These are phyloP conservation scores for Canavalia ensiformis DNA, from an alignment of 306 rosid species.

Conservation along the genomic window DNA sequence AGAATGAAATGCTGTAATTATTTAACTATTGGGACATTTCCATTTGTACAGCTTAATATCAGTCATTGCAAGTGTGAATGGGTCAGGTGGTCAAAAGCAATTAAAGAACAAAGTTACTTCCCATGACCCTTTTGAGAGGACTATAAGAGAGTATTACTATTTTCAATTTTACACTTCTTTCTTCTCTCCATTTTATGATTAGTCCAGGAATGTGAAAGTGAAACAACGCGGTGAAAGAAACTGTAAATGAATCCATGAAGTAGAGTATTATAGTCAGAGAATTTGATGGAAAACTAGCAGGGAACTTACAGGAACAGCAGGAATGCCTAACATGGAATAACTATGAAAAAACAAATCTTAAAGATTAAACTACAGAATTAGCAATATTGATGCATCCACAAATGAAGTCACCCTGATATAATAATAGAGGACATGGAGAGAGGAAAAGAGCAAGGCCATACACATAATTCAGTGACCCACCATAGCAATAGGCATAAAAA, in stretches of 20 bases:
- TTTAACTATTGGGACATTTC: not conserved
- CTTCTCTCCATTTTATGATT: conserved; percentile 17
- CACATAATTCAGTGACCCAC: not conserved
- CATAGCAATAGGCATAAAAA: not conserved
- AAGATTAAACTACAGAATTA: not conserved
- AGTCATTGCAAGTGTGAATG: conserved; percentile 16
- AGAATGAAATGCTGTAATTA: not conserved
- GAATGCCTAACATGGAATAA: conserved; percentile 1
- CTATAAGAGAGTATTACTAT: not conserved
- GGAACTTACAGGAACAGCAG: not conserved
- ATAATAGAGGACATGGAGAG: not conserved
- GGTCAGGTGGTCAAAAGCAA: conserved; percentile 16
- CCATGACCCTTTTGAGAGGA: conserved; percentile 1
- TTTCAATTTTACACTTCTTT: not conserved
- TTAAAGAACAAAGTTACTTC: not conserved
- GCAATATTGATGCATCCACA: conserved; percentile 18
- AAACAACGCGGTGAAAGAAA: not conserved
- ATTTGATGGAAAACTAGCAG: not conserved
- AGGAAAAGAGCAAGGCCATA: not conserved
- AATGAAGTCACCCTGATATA: not conserved
- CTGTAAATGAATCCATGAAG: not conserved
- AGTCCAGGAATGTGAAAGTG: conserved; percentile 24
- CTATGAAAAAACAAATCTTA: not conserved
- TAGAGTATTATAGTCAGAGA: not conserved
- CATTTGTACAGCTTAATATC: too few species aligned